Evolutionary conservation across 352 stramenopile species (phyloP).

Genomic region (Globisporangium emineosum): DNA sequence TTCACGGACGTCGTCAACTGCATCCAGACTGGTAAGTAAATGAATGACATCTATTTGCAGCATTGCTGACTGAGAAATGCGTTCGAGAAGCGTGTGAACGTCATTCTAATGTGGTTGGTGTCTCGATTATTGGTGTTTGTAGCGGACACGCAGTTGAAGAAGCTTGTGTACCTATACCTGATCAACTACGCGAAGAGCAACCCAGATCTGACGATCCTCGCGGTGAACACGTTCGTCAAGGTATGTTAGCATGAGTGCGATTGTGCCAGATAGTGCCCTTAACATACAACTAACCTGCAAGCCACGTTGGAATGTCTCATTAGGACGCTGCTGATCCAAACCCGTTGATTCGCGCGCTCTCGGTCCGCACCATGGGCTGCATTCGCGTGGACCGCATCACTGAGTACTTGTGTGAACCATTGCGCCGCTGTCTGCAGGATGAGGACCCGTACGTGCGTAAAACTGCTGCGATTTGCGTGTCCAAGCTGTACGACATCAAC

Average conservation of each 20-base stretch:
- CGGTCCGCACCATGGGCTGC: conserved; percentile 99
- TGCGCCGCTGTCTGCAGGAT: conserved; percentile 92
- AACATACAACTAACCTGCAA: background rate
- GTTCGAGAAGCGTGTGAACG: too few species aligned
- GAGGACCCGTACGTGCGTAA: conserved; percentile 99
- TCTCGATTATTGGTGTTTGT: background rate
- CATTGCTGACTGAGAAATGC: too few species aligned
- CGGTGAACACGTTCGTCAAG: conserved; percentile 99
- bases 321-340: conserved; percentile 88
- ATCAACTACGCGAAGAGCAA: conserved; percentile 99
- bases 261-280: background rate
- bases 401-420: conserved; percentile 97
- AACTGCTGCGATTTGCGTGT: conserved; percentile 98
- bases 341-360: conserved; percentile 94
- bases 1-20: conserved; percentile 99
- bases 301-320: background rate
- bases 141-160: conserved; percentile 98
- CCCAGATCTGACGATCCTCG: conserved; percentile 98
- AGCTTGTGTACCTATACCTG: conserved; percentile 99
- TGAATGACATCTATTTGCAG: background rate
- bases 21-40: conserved; percentile 92
- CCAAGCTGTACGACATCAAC: conserved; percentile 99
- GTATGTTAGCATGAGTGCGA: conserved; percentile 6
- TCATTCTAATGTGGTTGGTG: background rate
- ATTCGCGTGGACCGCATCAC: conserved; percentile 99